Base-by-base conservation (phyloP, 2,329 filamentous ascomycete species). In the Sarocladiaceae sp. region DNA sequence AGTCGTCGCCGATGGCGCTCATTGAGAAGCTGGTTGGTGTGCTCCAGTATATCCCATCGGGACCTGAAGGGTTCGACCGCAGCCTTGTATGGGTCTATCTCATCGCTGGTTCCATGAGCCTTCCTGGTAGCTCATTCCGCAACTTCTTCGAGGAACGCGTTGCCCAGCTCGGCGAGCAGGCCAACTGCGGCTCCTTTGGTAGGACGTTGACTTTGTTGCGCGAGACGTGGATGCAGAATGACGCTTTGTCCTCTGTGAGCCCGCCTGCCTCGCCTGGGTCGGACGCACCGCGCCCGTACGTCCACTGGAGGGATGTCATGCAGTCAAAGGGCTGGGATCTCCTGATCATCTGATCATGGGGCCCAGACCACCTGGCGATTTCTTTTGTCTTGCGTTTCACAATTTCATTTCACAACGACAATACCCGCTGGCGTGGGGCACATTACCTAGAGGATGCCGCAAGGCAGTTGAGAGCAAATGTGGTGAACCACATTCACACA, bases 281-380 rank as follows among this genome's bases (percentile, higher is more conserved):
- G 28, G 68, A 71, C 53, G 66, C 65, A 54, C 64, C 67, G 61
- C 69, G 72, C 70, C 84, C 83, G 65, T 86, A 87, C 73, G 82
- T 96, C 71, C 91, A 92, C 84, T 97, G 93, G 93, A 81, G 93
- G 74, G 89, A 96, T 72, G 83, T 93, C 66, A 96, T 97, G 91
- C 83, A 83, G 72, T 83, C 86, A 73, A 94, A 93, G 75, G 84
- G 84, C 61, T 96, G 90, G 92, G 90, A 96, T 68, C 94, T 90
- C 74, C 78, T 97, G 69, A 82, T 97, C 69, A 92, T 97, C 72
- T 96, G 73, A 74, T 52, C 22, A 18, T 18, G 40, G n/a, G 52
- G 51, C 49, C 18, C 51, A 33, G 25, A 8, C 46, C 52, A 52
- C 49, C n/a, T 47, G 40, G 31, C 50, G 52, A 47, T 56, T 26